Evolutionary conservation across 495 filamentous ascomycete genomes (phyloP), one percentile per base, ranked within the genome.

Genomic region (Penicillium manginii): DNA sequence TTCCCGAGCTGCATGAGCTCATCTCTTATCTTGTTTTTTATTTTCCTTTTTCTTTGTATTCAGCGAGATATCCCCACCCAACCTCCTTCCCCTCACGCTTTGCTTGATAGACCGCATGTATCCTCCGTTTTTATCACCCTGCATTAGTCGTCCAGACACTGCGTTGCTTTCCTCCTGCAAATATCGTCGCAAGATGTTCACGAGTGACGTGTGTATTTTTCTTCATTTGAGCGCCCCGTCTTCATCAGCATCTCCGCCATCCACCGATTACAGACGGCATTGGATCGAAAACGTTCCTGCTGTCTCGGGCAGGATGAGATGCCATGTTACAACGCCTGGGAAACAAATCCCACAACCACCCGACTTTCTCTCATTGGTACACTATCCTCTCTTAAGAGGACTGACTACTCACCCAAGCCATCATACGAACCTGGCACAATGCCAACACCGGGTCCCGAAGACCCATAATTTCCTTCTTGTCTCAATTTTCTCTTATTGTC

Each of bases 151-250:
- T 48, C 49, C 35, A n/a, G 15, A 18, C 31, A 33, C 55, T 59
- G 39, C 35, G 40, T 43, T 50, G 11, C 46, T 40, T 57, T 62
- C 35, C 29, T 39, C 35, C 45, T 54, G 59, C 73, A 63, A 66
- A 58, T 64, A 56, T 59, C 73, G 19, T 26, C 45, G 18, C 15
- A 45, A 47, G 66, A 70, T 71, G 66, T 69, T 73, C 66, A 77
- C 54, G 71, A 75, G 64, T 75, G 70, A 78, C 69, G 68, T 68
- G 62, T 70, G 65, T 72, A 63, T 72, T 58, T 65, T 66, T 65
- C 55, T 37, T 56, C 40, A 60, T 60, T 50, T 55, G 59, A 60
- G 56, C 63, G 58, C 54, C 57, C 58, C 57, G 58, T 56, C 54
- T 63, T 47, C 45, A 43, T 47, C 45, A 47, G 18, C 45, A 54